Evolutionary conservation across 1,284 basidiomycete species (phyloP).

Genomic region (Mycena citricolor): DNA sequence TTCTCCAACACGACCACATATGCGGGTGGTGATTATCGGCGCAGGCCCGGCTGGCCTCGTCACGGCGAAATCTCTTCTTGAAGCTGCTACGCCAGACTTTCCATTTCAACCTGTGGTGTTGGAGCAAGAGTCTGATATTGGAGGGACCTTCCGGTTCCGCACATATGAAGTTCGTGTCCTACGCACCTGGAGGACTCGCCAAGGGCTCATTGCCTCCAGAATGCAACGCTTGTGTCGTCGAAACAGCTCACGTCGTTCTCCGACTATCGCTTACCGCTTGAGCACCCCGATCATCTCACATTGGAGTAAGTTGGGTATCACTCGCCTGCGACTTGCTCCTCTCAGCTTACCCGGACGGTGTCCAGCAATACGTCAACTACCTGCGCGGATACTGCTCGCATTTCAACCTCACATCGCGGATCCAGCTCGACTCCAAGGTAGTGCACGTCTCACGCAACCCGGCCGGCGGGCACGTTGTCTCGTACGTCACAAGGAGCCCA

Average conservation of each 20-base stretch:
- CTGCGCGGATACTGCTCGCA: slow-evolving; percentile 50
- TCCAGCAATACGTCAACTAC: slow-evolving; percentile 57
- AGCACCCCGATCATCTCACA: slow-evolving; percentile 58
- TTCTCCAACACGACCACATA: no score
- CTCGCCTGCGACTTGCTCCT: slow-evolving; percentile 14
- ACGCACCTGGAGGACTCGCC: no score
- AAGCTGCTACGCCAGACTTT: slow-evolving; percentile 38
- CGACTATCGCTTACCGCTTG: slow-evolving; percentile 56
- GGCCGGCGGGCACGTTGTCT: slow-evolving; percentile 37
- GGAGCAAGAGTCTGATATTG: slow-evolving; percentile 62
- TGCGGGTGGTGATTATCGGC: slow-evolving; percentile 40
- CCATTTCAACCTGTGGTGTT: slow-evolving; percentile 53
- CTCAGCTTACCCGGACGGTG: slow-evolving; percentile 1
- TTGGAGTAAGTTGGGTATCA: slow-evolving; percentile 39
- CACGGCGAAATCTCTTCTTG: slow-evolving; percentile 56
- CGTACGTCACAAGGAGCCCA: slow-evolving; percentile 29
- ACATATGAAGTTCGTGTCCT: slow-evolving; percentile 37
- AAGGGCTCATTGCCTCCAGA: no score
- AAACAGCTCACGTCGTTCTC: slow-evolving; percentile 67
- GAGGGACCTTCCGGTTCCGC: slow-evolving; percentile 57
- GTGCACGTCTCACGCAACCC: slow-evolving; percentile 35
- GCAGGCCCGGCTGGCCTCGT: slow-evolving; percentile 65
- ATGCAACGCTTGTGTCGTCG: slow-evolving; percentile 56
- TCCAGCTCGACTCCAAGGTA: slow-evolving; percentile 49
- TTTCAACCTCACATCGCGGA: slow-evolving; percentile 44